A percentile compares a stretch with the other conserved stretches of the same genome.
phyloP scores from a whole-genome alignment of 129 eudicot genomes.

The Centella asiatica region DNA sequence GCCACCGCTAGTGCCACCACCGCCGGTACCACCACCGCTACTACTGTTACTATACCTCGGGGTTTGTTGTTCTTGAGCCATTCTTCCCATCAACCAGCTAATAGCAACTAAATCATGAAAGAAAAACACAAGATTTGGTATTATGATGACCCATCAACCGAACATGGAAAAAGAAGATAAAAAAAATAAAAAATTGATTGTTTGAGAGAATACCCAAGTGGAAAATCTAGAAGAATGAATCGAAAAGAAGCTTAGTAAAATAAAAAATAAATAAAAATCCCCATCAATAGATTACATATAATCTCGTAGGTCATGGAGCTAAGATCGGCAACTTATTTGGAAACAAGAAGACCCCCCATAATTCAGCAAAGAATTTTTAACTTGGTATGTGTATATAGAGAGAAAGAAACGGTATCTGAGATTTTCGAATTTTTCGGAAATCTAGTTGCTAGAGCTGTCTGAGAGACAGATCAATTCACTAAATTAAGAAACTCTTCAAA shows the following conservation, averaged over 20 bases:
- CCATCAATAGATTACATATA: constrained; percentile 33
- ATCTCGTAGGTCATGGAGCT: constrained; percentile 20
- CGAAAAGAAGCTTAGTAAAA: constrained; percentile 7
- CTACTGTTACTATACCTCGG: constrained; percentile 43
- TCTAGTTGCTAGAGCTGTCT: constrained; percentile 29
- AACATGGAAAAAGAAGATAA: constrained; percentile 2
- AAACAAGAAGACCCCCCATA: constrained; percentile 22
- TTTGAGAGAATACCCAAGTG: constrained; percentile 11
- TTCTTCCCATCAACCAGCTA: constrained; percentile 53
- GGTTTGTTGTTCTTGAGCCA: constrained; percentile 66
- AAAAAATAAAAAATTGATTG: constrained; percentile 16
- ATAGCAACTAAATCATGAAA: constrained; percentile 3
- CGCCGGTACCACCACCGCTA: constrained; percentile 17
- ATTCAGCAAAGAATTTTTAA: constrained; percentile 29
- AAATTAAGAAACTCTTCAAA: constrained; percentile 10
- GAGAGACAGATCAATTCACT: constrained; percentile 29
- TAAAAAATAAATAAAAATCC: constrained; percentile 25
- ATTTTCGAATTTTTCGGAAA: constrained; percentile 25
- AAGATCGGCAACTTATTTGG: constrained; percentile 26
- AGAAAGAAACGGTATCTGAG: constrained; percentile 17
- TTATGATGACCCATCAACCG: neutral
- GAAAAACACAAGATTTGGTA: neutral
- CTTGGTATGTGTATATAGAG: constrained; percentile 7
- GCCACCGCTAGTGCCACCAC: constrained; percentile 19
- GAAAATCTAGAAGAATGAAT: no score